Percentiles rank a stretch among this genome's conserved stretches.
Conservation (phyloP, 768 basidiomycete species). For the Phanerodontia chrysosporium region DNA sequence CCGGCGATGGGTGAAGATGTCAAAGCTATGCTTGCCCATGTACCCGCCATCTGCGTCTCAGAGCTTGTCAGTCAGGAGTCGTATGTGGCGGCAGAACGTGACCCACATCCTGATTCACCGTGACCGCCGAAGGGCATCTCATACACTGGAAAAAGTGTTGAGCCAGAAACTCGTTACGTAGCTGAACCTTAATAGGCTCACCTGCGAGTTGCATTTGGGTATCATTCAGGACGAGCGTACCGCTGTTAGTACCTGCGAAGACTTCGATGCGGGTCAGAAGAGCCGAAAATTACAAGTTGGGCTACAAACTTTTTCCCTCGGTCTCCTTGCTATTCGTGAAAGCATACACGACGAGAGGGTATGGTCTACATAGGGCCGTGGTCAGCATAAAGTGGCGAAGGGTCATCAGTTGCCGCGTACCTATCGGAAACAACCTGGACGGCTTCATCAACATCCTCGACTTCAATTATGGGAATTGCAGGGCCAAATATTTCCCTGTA, state of each 20-base stretch:
- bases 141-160: constrained; percentile 19
- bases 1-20: constrained; percentile 29
- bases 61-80: background rate
- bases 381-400: constrained; percentile 2
- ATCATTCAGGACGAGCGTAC: constrained; percentile 56
- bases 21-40: constrained; percentile 47
- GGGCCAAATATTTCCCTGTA: constrained; percentile 73
- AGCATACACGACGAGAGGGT: constrained; percentile 59
- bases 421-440: constrained; percentile 39
- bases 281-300: background rate
- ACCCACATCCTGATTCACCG: constrained; percentile 64
- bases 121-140: constrained; percentile 51
- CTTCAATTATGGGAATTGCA: constrained; percentile 56
- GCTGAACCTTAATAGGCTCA: constrained; percentile 22
- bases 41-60: constrained; percentile 48
- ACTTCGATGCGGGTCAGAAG: constrained; percentile 33
- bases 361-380: constrained; percentile 34
- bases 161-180: background rate
- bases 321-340: constrained; percentile 48
- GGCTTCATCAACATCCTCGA: constrained; percentile 52
- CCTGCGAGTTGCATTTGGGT: constrained; percentile 49
- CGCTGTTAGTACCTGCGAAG: constrained; percentile 50
- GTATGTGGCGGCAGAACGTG: background rate
- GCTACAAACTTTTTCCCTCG: constrained; percentile 22
- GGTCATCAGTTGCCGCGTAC: constrained; percentile 1